Evolutionary conservation across 129 eudicot genomes (phyloP).

Genomic region (Pittosporum tobira): DNA sequence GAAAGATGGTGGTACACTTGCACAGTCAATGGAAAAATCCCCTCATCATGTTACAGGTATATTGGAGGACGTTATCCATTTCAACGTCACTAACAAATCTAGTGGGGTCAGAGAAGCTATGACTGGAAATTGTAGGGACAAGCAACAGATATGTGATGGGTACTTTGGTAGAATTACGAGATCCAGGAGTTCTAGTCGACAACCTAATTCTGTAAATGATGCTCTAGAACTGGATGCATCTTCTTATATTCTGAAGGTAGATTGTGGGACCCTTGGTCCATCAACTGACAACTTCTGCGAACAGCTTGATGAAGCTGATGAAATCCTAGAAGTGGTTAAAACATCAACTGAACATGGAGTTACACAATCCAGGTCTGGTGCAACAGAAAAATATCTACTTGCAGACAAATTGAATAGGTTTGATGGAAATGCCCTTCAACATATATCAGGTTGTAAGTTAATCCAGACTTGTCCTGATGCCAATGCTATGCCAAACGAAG

Average conservation of each 20-base stretch:
- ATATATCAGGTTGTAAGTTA: background rate
- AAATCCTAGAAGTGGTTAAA: conserved; percentile 24
- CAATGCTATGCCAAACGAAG: conserved; percentile 14
- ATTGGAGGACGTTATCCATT: conserved; percentile 11
- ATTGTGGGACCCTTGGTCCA: conserved; percentile 17
- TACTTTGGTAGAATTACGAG: conserved; percentile 29
- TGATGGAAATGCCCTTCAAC: background rate
- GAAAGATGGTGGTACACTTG: conserved; percentile 12
- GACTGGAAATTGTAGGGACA: conserved; percentile 12
- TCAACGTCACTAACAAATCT: conserved; percentile 21
- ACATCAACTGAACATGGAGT: conserved; percentile 18
- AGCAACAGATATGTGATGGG: conserved; percentile 14
- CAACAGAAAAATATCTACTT: conserved; percentile 19
- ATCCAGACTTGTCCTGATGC: background rate
- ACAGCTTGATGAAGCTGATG: conserved; percentile 22
- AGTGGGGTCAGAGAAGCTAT: conserved; percentile 21
- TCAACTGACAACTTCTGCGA: conserved; percentile 16
- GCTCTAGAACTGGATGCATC: conserved; percentile 18
- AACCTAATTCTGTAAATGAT: conserved; percentile 13
- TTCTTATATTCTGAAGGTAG: conserved; percentile 21
- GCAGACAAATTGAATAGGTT: background rate
- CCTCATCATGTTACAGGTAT: conserved; percentile 15
- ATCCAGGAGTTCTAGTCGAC: conserved; percentile 27
- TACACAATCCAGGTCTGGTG: conserved; percentile 20
- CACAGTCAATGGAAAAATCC: conserved; percentile 15